phyloP scores from a whole-genome alignment of 495 filamentous ascomycete genomes.

The Penicillium nucicola region DNA sequence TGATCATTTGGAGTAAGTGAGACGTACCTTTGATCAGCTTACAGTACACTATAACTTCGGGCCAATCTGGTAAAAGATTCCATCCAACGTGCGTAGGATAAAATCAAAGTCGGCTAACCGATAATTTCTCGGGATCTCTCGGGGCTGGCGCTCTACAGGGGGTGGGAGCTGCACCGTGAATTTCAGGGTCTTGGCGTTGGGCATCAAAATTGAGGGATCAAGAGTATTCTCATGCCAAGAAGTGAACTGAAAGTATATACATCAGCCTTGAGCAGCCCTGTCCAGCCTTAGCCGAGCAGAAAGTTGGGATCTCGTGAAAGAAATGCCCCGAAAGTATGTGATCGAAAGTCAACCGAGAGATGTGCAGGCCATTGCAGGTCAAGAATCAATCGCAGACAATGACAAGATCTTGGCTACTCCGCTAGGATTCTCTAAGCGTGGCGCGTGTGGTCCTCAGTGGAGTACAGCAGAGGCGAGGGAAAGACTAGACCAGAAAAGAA shows the following conservation, averaged over 20 bases:
- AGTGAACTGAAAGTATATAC: not conserved
- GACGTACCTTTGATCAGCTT: not conserved
- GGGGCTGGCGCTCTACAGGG: not conserved
- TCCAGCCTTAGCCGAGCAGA: conserved; percentile 1
- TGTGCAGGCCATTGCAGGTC: not conserved
- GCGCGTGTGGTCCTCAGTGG: conserved; percentile 4
- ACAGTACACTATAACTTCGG: not conserved
- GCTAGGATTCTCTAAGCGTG: not conserved
- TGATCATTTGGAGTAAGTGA: not conserved
- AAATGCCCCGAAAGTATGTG: conserved; percentile 1
- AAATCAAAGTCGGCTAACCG: conserved; percentile 18
- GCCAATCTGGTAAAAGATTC: conserved; percentile 2
- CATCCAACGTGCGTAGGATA: not conserved
- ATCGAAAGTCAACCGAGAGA: not conserved
- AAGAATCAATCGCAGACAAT: conserved; percentile 5
- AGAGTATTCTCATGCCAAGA: not conserved
- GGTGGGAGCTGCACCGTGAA: not conserved
- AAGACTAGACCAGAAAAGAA: not conserved
- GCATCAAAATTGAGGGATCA: not conserved
- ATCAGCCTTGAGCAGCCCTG: conserved; percentile 1
- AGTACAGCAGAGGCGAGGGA: not conserved
- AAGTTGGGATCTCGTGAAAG: not conserved
- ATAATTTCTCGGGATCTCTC: conserved; percentile 11
- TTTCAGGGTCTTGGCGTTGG: not conserved
- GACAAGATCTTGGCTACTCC: conserved; percentile 11